A percentile compares a stretch with the other conserved stretches of the same genome.
Conservation (phyloP, 345 rosid species). For the Pistacia integerrima region DNA sequence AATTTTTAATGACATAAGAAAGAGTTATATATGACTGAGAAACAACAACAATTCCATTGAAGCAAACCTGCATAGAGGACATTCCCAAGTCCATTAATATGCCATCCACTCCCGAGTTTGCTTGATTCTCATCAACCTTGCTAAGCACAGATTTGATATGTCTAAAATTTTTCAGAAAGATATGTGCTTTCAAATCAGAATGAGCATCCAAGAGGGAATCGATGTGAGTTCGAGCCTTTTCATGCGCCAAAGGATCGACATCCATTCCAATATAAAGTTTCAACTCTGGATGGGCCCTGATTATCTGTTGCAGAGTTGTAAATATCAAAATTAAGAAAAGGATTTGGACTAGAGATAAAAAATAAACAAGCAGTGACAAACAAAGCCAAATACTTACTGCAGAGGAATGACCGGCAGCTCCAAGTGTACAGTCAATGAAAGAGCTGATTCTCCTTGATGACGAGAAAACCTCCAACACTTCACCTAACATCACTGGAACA, state of each 20-base stretch:
- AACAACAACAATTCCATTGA: not conserved
- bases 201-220: conserved; percentile 37
- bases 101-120: conserved; percentile 67
- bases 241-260: conserved; percentile 83
- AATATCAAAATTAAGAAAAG: not conserved
- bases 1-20: not conserved
- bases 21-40: not conserved
- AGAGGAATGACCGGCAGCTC: conserved; percentile 91
- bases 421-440: conserved; percentile 89
- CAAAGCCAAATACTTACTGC: conserved; percentile 48
- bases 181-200: conserved; percentile 47
- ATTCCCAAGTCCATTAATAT: conserved; percentile 96
- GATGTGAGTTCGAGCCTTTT: conserved; percentile 54
- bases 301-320: conserved; percentile 46
- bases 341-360: not conserved
- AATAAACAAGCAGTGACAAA: not conserved
- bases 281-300: conserved; percentile 66
- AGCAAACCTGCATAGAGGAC: conserved; percentile 94
- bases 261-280: conserved; percentile 76
- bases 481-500: conserved; percentile 85
- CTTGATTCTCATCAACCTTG: conserved; percentile 43
- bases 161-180: conserved; percentile 61
- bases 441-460: conserved; percentile 44
- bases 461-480: conserved; percentile 80
- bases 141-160: conserved; percentile 49